Evolutionary conservation across 306 rosid genomes (phyloP), one percentile per base, ranked within the genome.

Genomic region (Spatholobus suberectus): DNA sequence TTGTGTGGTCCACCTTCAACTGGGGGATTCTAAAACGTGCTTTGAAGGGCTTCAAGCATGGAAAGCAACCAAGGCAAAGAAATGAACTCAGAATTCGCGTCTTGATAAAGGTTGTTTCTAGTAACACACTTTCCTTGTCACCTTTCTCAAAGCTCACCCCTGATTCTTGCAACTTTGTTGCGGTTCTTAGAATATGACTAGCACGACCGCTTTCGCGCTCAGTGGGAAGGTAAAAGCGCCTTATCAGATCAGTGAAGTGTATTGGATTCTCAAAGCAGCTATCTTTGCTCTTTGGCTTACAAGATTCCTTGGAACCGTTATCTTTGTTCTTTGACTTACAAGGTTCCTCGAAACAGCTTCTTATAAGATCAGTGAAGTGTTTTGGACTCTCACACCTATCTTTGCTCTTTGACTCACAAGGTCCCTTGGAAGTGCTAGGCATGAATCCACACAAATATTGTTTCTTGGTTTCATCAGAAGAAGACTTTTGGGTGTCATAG

Each of bases 351-450:
- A n/a, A n/a, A n/a, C n/a, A n/a, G n/a, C n/a, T n/a, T n/a, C n/a
- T n/a, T n/a, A 88, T 58, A 74, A 92, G 65, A 82, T 90, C 87
- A 26, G 94, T 84, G 68, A 89, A 86, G 80, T 92, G 87, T 20
- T 76, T 67, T 3, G 83, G 62, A 9, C 3, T n/a, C n/a, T n/a
- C 23, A 14, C 17, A 27, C 4, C 9, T 38, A 26, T 63, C 65
- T 26, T 27, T 38, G 27, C 9, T 15, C 43, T 18, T 26, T 3
- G 54, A 51, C 17, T 68, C 52, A 13, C 0, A 5, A 10, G 23
- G 8, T 13, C 34, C 63, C 59, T n/a, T n/a, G n/a, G 76, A 1
- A 5, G n/a, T n/a, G n/a, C n/a, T n/a, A n/a, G n/a, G n/a, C n/a
- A n/a, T n/a, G n/a, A n/a, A n/a, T n/a, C 80, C 75, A 15, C 40